Evolutionary conservation across 768 basidiomycete genomes (phyloP), one percentile per base, ranked within the genome.

Genomic region (Tylopilus felleus): DNA sequence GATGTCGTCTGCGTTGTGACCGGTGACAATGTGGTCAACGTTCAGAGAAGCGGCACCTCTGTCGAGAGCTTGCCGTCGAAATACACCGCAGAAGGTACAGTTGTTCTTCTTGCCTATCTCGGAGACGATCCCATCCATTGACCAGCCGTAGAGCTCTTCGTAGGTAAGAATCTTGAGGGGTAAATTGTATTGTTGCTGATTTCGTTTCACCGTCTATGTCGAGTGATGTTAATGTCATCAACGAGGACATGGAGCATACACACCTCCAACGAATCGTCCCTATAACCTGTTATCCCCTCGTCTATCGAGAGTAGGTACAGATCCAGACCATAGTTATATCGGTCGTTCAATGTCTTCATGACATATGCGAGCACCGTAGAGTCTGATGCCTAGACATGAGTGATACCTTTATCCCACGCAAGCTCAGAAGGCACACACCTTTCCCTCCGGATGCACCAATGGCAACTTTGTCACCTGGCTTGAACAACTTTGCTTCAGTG

Each of bases 361-460:
- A 98, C 88, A 79, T 98, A 86, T 13, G 97, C 97, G 39, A 99
- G 79, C 16, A 99, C 97, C 12, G 97, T 99, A 8, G 96, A 98
- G 71, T 99, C 97, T 98, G 63, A 38, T 29, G 10, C 28, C 43
- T 41, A 19, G 29, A 47, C 38, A 45, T 52, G 19, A 49, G 49
- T 43, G 52, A 48, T 29, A 6, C 22, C 25, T 41, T 43, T 22
- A 53, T 39, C n/a, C 9, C 23, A 36, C 6, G 21, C 10, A 49
- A 38, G 19, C 42, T 9, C 16, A 38, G 17, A 44, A 8, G 61
- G 28, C 13, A 48, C n/a, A 45, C 42, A 92, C 96, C 96, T 81
- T 99, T 99, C 42, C 97, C 97, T 43, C 97, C 97, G 49, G 93
- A 97, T 49, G 97, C 97, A 29, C 97, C 97, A 55, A 99, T 98